These are phyloP conservation scores for Neoscytalidium dimidiatum DNA, from an alignment of 2,329 filamentous ascomycete genomes.

Conservation along the genomic window DNA sequence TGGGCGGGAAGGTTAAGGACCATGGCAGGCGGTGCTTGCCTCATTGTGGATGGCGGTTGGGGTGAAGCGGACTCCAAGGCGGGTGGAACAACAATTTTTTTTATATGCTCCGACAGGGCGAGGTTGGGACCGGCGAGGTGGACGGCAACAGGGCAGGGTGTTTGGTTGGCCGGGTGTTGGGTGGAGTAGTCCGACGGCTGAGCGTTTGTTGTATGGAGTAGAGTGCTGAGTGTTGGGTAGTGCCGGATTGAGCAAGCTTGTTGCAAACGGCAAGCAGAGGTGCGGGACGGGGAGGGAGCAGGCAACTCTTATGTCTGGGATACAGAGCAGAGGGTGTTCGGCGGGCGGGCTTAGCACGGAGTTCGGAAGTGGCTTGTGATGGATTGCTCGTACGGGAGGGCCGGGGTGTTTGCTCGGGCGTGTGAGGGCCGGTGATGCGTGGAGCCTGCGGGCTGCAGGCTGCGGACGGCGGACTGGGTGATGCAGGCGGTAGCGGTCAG, in stretches of 20 bases:
- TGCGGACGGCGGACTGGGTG: too few species aligned
- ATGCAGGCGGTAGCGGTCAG: not conserved
- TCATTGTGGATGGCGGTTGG: not conserved
- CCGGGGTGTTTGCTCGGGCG: not conserved
- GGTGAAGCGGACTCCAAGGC: not conserved
- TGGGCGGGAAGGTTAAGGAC: conserved; percentile 14
- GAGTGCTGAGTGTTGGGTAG: too few species aligned
- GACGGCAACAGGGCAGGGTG: too few species aligned
- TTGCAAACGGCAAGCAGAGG: conserved; percentile 1
- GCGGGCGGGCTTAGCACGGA: not conserved
- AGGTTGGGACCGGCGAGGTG: not conserved
- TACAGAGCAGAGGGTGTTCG: not conserved
- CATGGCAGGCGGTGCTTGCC: not conserved
- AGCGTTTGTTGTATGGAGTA: too few species aligned
- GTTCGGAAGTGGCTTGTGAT: conserved; percentile 15
- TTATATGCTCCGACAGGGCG: too few species aligned
- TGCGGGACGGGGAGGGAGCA: not conserved
- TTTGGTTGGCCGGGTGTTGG: too few species aligned
- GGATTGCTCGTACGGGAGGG: conserved; percentile 11
- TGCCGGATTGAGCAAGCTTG: too few species aligned
- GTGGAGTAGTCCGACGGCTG: too few species aligned
- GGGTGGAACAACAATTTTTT: not conserved
- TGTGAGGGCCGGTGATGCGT: not conserved
- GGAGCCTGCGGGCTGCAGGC: not conserved
- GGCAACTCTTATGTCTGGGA: not conserved